Conservation (phyloP, 2,329 filamentous ascomycete species). For the Sarocladium oryzae region DNA sequence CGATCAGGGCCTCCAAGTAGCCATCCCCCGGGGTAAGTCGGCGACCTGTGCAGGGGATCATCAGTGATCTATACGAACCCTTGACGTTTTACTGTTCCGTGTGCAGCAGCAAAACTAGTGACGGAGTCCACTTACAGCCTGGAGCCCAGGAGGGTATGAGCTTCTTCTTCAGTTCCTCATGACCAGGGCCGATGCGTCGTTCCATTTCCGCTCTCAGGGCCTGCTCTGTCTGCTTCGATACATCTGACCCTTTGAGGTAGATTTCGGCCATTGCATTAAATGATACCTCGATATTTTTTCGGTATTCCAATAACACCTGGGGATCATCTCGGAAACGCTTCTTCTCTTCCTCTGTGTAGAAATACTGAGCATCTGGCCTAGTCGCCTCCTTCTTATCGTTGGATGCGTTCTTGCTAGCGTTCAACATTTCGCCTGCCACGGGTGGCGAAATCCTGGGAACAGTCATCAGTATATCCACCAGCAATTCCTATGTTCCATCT, state of each 20-base stretch:
- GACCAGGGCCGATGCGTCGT: constrained; percentile 5
- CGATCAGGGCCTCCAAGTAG: constrained; percentile 13
- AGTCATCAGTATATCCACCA: too few species aligned
- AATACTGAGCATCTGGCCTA: constrained; percentile 2
- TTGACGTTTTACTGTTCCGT: too few species aligned
- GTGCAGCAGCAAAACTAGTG: too few species aligned
- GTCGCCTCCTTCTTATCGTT: too few species aligned
- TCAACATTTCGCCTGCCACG: too few species aligned
- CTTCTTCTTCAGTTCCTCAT: not conserved
- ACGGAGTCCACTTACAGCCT: too few species aligned
- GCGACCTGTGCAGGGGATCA: too few species aligned
- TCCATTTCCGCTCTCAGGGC: not conserved
- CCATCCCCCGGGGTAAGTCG: not conserved
- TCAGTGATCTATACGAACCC: too few species aligned
- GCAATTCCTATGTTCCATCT: too few species aligned
- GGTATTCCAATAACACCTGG: not conserved
- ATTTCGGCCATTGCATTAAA: constrained; percentile 9
- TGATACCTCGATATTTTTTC: constrained; percentile 4
- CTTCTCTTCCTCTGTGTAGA: constrained; percentile 2
- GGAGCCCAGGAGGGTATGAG: not conserved
- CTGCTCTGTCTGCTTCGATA: not conserved
- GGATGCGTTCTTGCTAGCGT: too few species aligned
- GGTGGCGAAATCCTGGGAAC: too few species aligned
- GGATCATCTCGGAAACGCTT: constrained; percentile 1
- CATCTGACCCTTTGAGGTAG: not conserved